These are phyloP conservation scores for Lantana camara DNA, from an alignment of 257 asterid genomes.

Conservation along the genomic window DNA sequence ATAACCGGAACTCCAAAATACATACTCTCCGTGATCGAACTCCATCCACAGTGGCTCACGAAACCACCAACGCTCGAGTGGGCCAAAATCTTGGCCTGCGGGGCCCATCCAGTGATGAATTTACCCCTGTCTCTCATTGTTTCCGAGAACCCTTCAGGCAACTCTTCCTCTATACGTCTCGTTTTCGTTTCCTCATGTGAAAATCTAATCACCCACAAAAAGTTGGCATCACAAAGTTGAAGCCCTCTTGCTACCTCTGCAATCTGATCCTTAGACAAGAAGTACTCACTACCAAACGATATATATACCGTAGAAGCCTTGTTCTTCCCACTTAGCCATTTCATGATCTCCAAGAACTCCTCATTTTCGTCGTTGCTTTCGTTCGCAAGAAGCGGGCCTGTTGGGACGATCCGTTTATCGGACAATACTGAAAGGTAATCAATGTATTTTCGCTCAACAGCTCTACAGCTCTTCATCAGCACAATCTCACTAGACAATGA, in stretches of 20 bases:
- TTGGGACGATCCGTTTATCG: slow-evolving; percentile 28
- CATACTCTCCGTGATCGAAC: slow-evolving; percentile 34
- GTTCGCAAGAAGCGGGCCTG: slow-evolving; percentile 35
- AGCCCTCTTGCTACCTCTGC: slow-evolving; percentile 34
- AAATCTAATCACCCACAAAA: slow-evolving; percentile 40
- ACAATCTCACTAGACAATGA: slow-evolving; percentile 23
- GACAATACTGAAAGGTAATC: slow-evolving; percentile 33
- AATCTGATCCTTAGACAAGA: slow-evolving; percentile 30
- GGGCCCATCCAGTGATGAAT: slow-evolving; percentile 33
- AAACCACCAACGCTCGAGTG: slow-evolving; percentile 40
- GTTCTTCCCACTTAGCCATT: slow-evolving; percentile 36
- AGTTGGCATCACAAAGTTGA: slow-evolving; percentile 25
- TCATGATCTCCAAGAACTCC: slow-evolving; percentile 15
- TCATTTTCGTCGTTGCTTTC: slow-evolving; percentile 6
- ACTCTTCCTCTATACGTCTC: slow-evolving; percentile 11
- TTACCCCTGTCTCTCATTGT: slow-evolving; percentile 29
- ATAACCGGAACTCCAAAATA: slow-evolving; percentile 36
- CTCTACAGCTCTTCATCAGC: slow-evolving; percentile 31
- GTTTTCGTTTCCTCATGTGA: slow-evolving; percentile 20
- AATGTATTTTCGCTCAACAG: slow-evolving; percentile 32
- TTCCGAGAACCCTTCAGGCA: slow-evolving; percentile 33
- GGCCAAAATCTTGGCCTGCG: slow-evolving; percentile 31
- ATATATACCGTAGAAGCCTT: slow-evolving; percentile 30
- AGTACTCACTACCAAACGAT: slow-evolving; percentile 46
- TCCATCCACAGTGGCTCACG: slow-evolving; percentile 44